Evolutionary conservation across 257 asterid genomes (phyloP), one percentile per base, ranked within the genome.

Genomic region (Prunella vulgaris): DNA sequence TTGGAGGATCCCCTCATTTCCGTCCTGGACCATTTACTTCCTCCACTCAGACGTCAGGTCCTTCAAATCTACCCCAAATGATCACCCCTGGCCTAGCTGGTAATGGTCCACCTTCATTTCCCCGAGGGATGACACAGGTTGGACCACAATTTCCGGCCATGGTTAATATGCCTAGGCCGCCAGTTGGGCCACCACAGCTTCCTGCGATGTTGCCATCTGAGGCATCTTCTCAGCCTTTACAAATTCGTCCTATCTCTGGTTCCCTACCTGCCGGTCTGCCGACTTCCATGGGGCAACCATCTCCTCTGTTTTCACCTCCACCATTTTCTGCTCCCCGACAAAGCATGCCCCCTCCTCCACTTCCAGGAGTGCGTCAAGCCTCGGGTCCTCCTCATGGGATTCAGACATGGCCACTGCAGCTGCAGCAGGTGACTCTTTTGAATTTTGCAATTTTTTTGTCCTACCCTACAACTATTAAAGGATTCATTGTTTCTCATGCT

Each of bases 241-340:
- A 84, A 77, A 78, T 75, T 82, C 87, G 68, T 64, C 84, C 93
- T 38, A 85, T 88, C 64, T 90, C 78, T 75, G 97, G 97, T 54
- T 71, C 88, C 69, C 89, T 85, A 28, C 82, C 87, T 63, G 13
- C 91, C 73, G 76, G 82, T 65, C 84, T 78, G 49, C 7, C 85
- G 64, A 77, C 82, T 69, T 76, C 83, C 76, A 75, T 79, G 60
- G 84, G 83, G 48, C 97, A 88, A 75, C 82, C 88, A 3, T 78
- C 74, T 10, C 80, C 85, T 15, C 57, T 69, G 6, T 74, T 74
- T 74, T 56, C 72, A 56, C 60, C 67, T 49, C 72, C 68, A 7
- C 90, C 85, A 14, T 78, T 92, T 83, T 74, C 82, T 10, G 90
- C 74, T n/a, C 75, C 85, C 8, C 76, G 63, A 49, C 89, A 65